Percentiles rank a stretch among this genome's conserved stretches.
Evolutionary conservation across 2,329 filamentous ascomycete genomes (phyloP).

Genomic region (Colletotrichum noveboracense): DNA sequence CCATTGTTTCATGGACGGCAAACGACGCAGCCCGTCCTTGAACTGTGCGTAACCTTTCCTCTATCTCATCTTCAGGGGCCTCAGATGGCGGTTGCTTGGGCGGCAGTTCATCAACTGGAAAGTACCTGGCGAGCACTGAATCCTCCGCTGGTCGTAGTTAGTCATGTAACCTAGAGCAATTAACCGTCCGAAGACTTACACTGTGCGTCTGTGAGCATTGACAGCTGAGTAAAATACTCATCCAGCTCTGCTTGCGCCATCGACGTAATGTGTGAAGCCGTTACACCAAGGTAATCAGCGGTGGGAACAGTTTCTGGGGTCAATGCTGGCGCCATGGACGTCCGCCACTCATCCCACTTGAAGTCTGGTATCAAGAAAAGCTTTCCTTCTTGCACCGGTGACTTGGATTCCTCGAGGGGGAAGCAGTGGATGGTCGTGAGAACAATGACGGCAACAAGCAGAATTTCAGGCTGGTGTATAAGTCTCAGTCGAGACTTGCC

Average conservation of each 20-base stretch:
- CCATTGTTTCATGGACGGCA: not conserved
- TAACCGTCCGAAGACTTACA: slow-evolving; percentile 37
- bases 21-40: slow-evolving; percentile 8
- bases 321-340: slow-evolving; percentile 41
- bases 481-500: slow-evolving; percentile 48
- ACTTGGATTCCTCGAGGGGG: slow-evolving; percentile 68
- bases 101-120: slow-evolving; percentile 32
- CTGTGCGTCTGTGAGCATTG: slow-evolving; percentile 34
- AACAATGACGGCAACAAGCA: slow-evolving; percentile 73
- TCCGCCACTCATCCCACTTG: slow-evolving; percentile 76
- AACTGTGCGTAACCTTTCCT: slow-evolving; percentile 10
- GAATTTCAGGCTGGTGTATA: slow-evolving; percentile 74
- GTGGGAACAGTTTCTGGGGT: slow-evolving; percentile 28
- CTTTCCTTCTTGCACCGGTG: slow-evolving; percentile 53
- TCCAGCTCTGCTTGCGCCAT: slow-evolving; percentile 68
- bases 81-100: slow-evolving; percentile 23
- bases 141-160: slow-evolving; percentile 9
- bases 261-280: slow-evolving; percentile 64
- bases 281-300: slow-evolving; percentile 55
- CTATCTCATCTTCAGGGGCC: slow-evolving; percentile 29
- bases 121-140: slow-evolving; percentile 32
- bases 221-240: slow-evolving; percentile 61
- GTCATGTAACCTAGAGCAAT: slow-evolving; percentile 11
- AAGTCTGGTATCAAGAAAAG: slow-evolving; percentile 51
- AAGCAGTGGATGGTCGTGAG: slow-evolving; percentile 81